These are phyloP conservation scores for Neoboletus magnificus DNA, from an alignment of 768 basidiomycete genomes.

Conservation along the genomic window DNA sequence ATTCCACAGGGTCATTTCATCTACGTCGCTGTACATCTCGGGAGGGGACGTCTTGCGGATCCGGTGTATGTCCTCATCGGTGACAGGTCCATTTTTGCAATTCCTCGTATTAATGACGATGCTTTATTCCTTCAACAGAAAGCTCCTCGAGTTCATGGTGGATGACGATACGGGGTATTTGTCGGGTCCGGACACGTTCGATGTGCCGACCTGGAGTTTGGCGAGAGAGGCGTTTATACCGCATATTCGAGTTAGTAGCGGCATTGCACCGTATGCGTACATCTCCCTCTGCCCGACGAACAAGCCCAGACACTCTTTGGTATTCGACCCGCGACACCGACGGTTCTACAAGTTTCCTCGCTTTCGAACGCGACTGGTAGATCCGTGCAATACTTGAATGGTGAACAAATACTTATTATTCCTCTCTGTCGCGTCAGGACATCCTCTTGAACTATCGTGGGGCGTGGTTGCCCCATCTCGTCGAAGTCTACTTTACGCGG, in stretches of 20 bases:
- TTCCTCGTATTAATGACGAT: neutral
- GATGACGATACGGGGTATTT: conserved; percentile 16
- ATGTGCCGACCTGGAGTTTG: conserved; percentile 15
- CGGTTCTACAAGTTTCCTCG: conserved; percentile 22
- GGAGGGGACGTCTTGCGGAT: conserved; percentile 3
- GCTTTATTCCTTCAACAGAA: neutral
- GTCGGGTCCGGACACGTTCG: conserved; percentile 7
- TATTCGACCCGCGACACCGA: conserved; percentile 13
- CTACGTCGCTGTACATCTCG: conserved; percentile 13
- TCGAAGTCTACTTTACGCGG: conserved; percentile 13
- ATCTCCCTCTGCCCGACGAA: conserved; percentile 11
- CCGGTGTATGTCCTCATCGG: conserved; percentile 12
- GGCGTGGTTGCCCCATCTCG: conserved; percentile 18
- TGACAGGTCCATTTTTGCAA: neutral
- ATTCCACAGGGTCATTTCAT: conserved; percentile 11
- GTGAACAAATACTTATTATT: neutral
- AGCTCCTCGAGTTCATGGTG: conserved; percentile 16
- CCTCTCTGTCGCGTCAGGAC: neutral
- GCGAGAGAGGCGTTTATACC: conserved; percentile 11
- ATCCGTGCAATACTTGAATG: neutral
- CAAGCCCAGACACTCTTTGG: conserved; percentile 11
- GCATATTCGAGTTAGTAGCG: conserved; percentile 7
- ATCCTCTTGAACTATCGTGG: conserved; percentile 16
- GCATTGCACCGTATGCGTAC: conserved; percentile 12
- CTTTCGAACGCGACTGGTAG: conserved; percentile 16